phyloP scores from a whole-genome alignment of 148 eudicot species.

The Rhododendron simsii region DNA sequence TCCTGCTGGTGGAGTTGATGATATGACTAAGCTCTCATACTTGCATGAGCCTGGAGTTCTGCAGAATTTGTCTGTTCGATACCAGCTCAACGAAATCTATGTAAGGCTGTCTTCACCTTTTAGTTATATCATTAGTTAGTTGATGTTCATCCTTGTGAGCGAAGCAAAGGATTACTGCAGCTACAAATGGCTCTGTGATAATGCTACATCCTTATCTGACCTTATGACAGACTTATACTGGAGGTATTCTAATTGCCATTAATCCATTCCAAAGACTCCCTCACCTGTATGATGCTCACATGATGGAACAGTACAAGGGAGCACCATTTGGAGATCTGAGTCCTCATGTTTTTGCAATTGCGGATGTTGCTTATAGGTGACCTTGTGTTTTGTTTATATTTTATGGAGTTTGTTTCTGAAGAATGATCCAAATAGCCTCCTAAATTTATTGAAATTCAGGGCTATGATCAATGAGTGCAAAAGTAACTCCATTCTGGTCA shows the following conservation, averaged over 20 bases:
- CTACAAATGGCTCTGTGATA: constrained; percentile 33
- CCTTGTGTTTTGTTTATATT: constrained; percentile 7
- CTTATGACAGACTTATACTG: constrained; percentile 85
- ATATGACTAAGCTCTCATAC: constrained; percentile 89
- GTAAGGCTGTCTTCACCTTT: constrained; percentile 39
- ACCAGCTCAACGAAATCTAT: constrained; percentile 79
- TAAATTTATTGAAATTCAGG: constrained; percentile 36
- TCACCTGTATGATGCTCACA: constrained; percentile 69
- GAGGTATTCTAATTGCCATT: constrained; percentile 86
- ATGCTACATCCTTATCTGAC: constrained; percentile 38
- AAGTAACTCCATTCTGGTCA: constrained; percentile 82
- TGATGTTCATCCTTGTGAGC: constrained; percentile 19
- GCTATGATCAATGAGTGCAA: constrained; percentile 78
- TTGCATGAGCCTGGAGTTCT: constrained; percentile 93
- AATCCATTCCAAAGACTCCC: constrained; percentile 95
- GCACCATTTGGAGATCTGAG: constrained; percentile 77
- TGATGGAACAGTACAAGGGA: constrained; percentile 95
- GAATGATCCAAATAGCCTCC: background rate
- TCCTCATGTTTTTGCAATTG: constrained; percentile 92
- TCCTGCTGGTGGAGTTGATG: constrained; percentile 89
- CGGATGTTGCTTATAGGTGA: constrained; percentile 87
- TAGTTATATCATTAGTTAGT: constrained; percentile 8
- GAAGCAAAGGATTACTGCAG: constrained; percentile 34
- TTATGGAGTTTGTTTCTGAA: background rate
- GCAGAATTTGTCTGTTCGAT: constrained; percentile 74